Evolutionary conservation across 192 early-diverging fungal species (phyloP), one percentile per base, ranked within the genome.

Genomic region (Geranomyces variabilis): DNA sequence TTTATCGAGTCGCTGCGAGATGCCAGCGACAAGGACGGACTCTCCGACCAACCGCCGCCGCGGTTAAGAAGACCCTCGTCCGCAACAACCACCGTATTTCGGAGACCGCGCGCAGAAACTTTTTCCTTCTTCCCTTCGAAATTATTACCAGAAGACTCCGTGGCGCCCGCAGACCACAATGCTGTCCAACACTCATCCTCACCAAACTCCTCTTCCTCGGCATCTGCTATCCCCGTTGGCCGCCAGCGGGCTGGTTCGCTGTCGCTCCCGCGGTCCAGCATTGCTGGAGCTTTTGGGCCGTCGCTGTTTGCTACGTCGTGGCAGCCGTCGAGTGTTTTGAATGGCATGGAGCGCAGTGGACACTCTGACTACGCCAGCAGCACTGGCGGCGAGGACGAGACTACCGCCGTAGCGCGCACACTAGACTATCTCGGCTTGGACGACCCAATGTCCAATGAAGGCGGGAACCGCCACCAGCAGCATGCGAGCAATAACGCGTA

Each of bases 341-440:
- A 45, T 48, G 33, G n/a, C 10, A 21, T 65, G 15, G 47, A 64
- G 14, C 24, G 26, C 15, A 48, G 44, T 19, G 28, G 34, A 8
- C 41, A 45, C 45, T 43, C 56, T 14, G 66, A 75, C 24, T 68
- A 69, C 43, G 59, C 36, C 17, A 46, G 63, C 53, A 73, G 66
- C 46, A 63, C 62, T 24, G 48, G 79, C 67, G 47, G 80, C 55
- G 83, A 86, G 24, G 87, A 89, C 49, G 83, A 85, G 69, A 83
- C 77, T 30, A 81, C 74, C 30, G 79, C 86, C 4, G 77, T 90
- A 51, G 79, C 84, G 46, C 86, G 86, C 48, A 92, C 88, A 6
- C 70, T 92, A 26, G 88, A 89, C 70, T 85, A 88, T 70, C 85
- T 92, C 33, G 88, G 89, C 28, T 57, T 92, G 44, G 89, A 92